A percentile compares a stretch with the other conserved stretches of the same genome.
Evolutionary conservation across 768 basidiomycete genomes (phyloP).

Genomic region (Leucocoprinus leucothites): DNA sequence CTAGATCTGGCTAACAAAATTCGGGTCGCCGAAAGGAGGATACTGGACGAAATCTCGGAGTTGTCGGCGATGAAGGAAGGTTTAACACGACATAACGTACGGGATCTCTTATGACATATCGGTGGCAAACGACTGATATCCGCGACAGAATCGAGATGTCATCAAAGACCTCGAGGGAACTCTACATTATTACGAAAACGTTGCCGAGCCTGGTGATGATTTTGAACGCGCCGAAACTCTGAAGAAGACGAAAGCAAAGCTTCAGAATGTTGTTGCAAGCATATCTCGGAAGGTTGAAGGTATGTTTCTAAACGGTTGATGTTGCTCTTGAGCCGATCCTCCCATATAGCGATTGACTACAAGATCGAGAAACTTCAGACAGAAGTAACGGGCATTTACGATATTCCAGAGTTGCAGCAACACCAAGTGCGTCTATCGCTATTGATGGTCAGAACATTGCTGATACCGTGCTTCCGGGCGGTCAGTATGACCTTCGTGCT

Average conservation of each 20-base stretch:
- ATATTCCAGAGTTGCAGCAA: slow-evolving; percentile 63
- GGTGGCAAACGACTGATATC: not conserved
- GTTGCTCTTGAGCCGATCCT: not conserved
- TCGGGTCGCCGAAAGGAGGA: slow-evolving; percentile 30
- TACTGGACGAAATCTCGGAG: slow-evolving; percentile 45
- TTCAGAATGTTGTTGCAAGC: slow-evolving; percentile 48
- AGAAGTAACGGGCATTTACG: slow-evolving; percentile 45
- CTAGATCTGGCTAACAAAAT: slow-evolving; percentile 40
- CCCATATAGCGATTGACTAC: slow-evolving; percentile 47
- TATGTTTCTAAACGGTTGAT: slow-evolving; percentile 21
- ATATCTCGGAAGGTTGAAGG: slow-evolving; percentile 56
- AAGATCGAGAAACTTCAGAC: slow-evolving; percentile 42
- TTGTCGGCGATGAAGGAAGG: slow-evolving; percentile 43
- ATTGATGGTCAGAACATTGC: not conserved
- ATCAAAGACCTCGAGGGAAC: slow-evolving; percentile 58
- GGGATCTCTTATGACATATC: slow-evolving; percentile 18
- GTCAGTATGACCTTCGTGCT: slow-evolving; percentile 83
- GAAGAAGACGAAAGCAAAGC: slow-evolving; percentile 40
- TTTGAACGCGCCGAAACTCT: slow-evolving; percentile 43
- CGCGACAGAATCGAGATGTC: slow-evolving; percentile 55
- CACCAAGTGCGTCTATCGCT: slow-evolving; percentile 41
- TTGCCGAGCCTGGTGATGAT: slow-evolving; percentile 50
- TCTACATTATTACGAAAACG: slow-evolving; percentile 68
- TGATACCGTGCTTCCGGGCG: not conserved
- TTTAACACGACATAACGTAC: slow-evolving; percentile 55